Percentiles rank a stretch among this genome's conserved stretches.
Conservation (phyloP, 2,329 filamentous ascomycete species). For the Paraphoma sp. region DNA sequence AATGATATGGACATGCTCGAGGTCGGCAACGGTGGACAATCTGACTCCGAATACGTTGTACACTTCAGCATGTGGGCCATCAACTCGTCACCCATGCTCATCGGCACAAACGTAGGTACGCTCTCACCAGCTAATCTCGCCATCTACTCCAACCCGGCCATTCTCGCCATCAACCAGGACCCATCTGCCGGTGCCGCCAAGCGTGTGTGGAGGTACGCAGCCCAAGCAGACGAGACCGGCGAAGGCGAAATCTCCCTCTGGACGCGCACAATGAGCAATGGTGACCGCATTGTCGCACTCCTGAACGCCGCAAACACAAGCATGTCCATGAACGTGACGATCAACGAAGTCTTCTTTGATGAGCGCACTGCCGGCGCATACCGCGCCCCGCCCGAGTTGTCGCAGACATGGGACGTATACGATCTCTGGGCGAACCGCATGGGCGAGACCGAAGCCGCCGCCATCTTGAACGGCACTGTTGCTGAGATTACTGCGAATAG, state of each 20-base stretch:
- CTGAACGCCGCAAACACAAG: slow-evolving; percentile 27
- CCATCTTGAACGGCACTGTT: slow-evolving; percentile 53
- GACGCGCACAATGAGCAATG: slow-evolving; percentile 28
- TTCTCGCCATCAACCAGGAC: slow-evolving; percentile 34
- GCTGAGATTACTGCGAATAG: slow-evolving; percentile 39
- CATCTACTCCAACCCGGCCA: slow-evolving; percentile 48
- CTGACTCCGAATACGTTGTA: slow-evolving; percentile 43
- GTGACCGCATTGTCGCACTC: slow-evolving; percentile 29
- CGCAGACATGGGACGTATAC: slow-evolving; percentile 28
- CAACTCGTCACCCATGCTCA: slow-evolving; percentile 52
- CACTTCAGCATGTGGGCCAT: slow-evolving; percentile 52
- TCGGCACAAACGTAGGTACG: slow-evolving; percentile 51
- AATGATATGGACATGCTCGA: slow-evolving; percentile 53
- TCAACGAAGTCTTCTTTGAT: slow-evolving; percentile 31
- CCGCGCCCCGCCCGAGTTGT: slow-evolving; percentile 27
- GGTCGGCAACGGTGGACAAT: slow-evolving; percentile 36
- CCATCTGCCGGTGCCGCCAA: slow-evolving; percentile 30
- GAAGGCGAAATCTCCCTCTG: slow-evolving; percentile 34
- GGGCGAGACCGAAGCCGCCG: slow-evolving; percentile 49
- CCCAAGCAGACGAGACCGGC: slow-evolving; percentile 29
- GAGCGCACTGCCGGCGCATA: slow-evolving; percentile 29
- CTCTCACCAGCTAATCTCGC: slow-evolving; percentile 49
- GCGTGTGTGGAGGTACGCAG: slow-evolving; percentile 24
- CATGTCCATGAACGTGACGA: slow-evolving; percentile 26
- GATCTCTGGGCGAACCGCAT: slow-evolving; percentile 34